Evolutionary conservation across 305 asterid species (phyloP).

Genomic region (Ajuga reptans): DNA sequence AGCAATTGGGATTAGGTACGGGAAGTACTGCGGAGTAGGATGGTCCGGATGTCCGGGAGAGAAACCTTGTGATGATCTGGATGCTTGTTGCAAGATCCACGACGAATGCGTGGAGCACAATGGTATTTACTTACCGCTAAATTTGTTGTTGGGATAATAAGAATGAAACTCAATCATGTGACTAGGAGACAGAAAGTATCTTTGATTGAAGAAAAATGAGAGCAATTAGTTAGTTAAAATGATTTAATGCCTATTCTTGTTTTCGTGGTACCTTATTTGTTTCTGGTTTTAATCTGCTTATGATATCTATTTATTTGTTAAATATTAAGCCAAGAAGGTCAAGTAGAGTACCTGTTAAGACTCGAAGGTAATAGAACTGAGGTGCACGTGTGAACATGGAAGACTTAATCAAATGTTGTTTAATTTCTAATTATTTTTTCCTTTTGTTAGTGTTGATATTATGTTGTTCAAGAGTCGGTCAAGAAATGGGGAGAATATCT

Average conservation of each 20-base stretch:
- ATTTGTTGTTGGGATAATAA: not conserved
- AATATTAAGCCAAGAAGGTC: too few relatives aligned
- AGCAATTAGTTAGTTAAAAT: not conserved
- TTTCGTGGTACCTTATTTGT: not conserved
- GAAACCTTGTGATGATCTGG: constrained; percentile 91
- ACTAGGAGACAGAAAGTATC: not conserved
- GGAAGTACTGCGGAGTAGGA: constrained; percentile 91
- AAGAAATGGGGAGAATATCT: too few relatives aligned
- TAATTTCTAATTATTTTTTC: too few relatives aligned
- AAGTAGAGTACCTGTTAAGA: too few relatives aligned
- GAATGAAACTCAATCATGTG: not conserved
- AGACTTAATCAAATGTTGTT: too few relatives aligned
- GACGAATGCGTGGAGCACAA: constrained; percentile 73
- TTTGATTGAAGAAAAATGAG: constrained; percentile 16
- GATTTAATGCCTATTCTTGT: not conserved
- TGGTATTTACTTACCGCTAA: constrained; percentile 34
- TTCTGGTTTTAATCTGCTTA: not conserved
- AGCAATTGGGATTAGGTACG: constrained; percentile 77
- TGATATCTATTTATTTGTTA: not conserved
- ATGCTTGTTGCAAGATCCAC: constrained; percentile 83
- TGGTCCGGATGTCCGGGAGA: constrained; percentile 92
- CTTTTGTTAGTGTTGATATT: too few relatives aligned
- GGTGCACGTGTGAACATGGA: too few relatives aligned
- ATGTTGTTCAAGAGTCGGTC: too few relatives aligned
- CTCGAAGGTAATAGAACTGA: too few relatives aligned